Evolutionary conservation across 2,329 filamentous ascomycete genomes (phyloP).

Genomic region (Sarocladium kiliense): DNA sequence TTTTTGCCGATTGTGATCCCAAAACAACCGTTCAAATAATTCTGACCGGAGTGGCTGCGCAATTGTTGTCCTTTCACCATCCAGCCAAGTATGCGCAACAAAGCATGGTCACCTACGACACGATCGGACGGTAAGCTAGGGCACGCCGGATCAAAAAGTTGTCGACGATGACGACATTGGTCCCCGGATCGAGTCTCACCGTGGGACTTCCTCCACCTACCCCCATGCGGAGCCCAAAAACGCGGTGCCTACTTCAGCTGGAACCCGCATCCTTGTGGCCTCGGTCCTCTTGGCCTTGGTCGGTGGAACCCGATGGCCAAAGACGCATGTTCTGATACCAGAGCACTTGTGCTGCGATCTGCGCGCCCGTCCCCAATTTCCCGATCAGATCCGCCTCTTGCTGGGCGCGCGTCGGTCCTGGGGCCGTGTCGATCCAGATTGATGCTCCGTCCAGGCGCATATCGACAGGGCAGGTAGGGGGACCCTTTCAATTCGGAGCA

Average conservation of each 20-base stretch:
- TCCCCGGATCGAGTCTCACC: conserved; percentile 2
- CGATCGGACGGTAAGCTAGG: background rate
- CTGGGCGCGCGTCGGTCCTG: background rate
- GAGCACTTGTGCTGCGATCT: background rate
- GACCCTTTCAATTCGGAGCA: background rate
- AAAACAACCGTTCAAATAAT: no score
- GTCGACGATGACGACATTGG: conserved; percentile 8
- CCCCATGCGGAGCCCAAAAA: background rate
- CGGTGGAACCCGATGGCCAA: background rate
- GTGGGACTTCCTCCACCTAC: background rate
- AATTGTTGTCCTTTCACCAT: no score
- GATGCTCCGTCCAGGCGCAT: background rate
- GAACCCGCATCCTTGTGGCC: background rate
- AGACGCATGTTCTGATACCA: background rate
- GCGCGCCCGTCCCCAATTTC: conserved; percentile 2
- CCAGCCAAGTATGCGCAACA: no score
- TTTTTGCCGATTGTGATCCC: no score
- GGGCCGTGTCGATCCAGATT: conserved; percentile 2
- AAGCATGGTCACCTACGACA: background rate
- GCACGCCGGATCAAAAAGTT: background rate
- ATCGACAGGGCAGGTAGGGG: background rate
- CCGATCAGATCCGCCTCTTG: background rate
- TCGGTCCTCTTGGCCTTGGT: background rate
- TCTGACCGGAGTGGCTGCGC: no score
- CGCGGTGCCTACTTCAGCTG: background rate